A percentile compares a stretch with the other conserved stretches of the same genome.
These are phyloP conservation scores for Talaromyces nanjingensis DNA, from an alignment of 495 filamentous ascomycete species.

Conservation along the genomic window DNA sequence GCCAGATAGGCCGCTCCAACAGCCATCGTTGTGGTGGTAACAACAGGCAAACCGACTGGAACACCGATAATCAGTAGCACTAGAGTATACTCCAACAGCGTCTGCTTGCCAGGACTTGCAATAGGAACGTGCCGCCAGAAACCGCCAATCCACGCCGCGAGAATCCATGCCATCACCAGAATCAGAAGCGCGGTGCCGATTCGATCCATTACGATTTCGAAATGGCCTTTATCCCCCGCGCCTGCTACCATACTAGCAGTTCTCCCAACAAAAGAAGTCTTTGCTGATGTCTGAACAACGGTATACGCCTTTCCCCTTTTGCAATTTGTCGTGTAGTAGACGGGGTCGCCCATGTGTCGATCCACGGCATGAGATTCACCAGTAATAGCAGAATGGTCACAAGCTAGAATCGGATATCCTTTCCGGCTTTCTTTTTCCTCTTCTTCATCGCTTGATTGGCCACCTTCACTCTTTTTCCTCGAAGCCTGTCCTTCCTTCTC, in stretches of 20 bases:
- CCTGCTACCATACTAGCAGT: conserved; percentile 63
- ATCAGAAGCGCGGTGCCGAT: conserved; percentile 64
- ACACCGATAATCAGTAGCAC: conserved; percentile 91
- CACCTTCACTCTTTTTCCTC: conserved; percentile 8
- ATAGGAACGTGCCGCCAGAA: conserved; percentile 63
- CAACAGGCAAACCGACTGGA: conserved; percentile 90
- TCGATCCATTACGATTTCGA: conserved; percentile 71
- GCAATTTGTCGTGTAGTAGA: conserved; percentile 67
- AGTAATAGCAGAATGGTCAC: conserved; percentile 67
- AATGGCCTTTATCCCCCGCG: conserved; percentile 63
- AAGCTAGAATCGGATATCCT: conserved; percentile 54
- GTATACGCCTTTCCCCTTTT: conserved; percentile 67
- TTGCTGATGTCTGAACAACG: conserved; percentile 53
- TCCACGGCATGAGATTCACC: conserved; percentile 68
- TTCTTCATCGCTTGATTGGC: conserved; percentile 11
- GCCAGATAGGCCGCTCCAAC: conserved; percentile 91
- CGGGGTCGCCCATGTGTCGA: conserved; percentile 62
- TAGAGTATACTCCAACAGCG: conserved; percentile 56
- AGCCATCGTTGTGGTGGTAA: conserved; percentile 95
- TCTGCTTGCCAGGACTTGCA: conserved; percentile 49
- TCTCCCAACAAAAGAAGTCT: conserved; percentile 61
- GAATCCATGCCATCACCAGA: conserved; percentile 61
- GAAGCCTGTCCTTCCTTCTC: conserved; percentile 10
- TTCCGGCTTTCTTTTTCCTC: conserved; percentile 17
- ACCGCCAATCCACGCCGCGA: conserved; percentile 63